Evolutionary conservation across 2,329 filamentous ascomycete genomes (phyloP).

Genomic region (Cercospora citrullina): DNA sequence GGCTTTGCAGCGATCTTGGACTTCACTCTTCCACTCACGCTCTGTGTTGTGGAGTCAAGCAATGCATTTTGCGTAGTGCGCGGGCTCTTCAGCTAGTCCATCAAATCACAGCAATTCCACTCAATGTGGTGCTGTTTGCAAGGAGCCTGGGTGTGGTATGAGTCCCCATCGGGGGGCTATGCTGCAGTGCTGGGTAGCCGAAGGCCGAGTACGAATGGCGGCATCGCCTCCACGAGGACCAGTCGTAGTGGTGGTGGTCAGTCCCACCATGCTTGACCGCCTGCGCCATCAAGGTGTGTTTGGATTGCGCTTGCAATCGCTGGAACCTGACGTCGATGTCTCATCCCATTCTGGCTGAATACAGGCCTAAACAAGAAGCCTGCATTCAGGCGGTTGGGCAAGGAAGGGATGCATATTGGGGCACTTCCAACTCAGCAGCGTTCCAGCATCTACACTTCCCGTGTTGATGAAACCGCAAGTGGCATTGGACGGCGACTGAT

Average conservation of each 20-base stretch:
- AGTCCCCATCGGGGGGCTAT: not conserved
- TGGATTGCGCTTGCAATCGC: not conserved
- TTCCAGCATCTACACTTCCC: not conserved
- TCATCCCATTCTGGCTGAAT: not conserved
- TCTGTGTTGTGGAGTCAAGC: not conserved
- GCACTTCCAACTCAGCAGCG: not conserved
- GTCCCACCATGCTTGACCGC: not conserved
- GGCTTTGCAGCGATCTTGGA: slow-evolving; percentile 3
- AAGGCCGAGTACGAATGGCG: not conserved
- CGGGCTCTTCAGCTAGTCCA: not conserved
- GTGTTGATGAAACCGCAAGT: not conserved
- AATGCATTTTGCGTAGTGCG: not conserved
- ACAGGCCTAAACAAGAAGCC: not conserved
- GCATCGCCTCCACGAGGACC: not conserved
- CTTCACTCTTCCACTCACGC: slow-evolving; percentile 5
- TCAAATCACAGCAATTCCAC: not conserved
- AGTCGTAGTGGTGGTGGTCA: not conserved
- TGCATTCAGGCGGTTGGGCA: not conserved
- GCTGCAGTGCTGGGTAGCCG: not conserved
- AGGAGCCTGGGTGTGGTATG: not conserved
- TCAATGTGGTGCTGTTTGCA: not conserved
- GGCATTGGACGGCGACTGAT: not conserved
- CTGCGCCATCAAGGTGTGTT: not conserved
- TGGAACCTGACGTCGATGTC: not conserved
- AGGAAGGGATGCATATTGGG: not conserved